Conservation (phyloP, 306 rosid genomes). For the Rosa lucieae region DNA sequence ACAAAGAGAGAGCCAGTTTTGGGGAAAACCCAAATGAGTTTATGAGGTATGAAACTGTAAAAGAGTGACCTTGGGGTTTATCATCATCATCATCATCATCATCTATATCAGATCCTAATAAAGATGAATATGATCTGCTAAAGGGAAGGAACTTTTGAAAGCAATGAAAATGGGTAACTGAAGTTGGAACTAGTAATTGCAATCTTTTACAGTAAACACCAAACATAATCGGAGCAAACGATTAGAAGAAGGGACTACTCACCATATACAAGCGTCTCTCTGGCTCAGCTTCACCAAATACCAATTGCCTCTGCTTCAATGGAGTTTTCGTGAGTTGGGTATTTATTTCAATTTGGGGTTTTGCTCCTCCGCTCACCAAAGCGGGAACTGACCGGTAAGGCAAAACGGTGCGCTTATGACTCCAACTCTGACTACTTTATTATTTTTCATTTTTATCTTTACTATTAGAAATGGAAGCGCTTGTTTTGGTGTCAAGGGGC, state of each 20-base stretch:
- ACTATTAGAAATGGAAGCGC: no score
- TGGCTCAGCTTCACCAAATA: background rate
- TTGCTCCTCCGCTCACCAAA: background rate
- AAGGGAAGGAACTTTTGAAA: background rate
- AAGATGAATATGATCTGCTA: background rate
- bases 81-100: background rate
- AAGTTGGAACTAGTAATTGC: background rate
- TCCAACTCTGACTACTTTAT: no score
- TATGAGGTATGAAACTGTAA: slow-evolving; percentile 14
- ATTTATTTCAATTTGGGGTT: background rate
- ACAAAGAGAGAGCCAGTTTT: background rate
- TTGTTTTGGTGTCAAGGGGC: no score
- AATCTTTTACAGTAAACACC: background rate
- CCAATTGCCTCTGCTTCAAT: background rate
- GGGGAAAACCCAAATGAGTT: slow-evolving; percentile 23
- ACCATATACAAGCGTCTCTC: background rate
- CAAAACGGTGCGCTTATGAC: no score
- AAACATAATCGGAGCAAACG: background rate
- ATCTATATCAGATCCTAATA: background rate
- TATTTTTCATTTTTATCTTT: no score
- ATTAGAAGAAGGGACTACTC: background rate
- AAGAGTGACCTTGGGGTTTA: background rate
- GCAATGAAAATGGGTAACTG: background rate
- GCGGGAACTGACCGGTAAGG: no score
- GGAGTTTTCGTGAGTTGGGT: no score